These are phyloP conservation scores for Macrophomina phaseolina DNA, from an alignment of 2,329 filamentous ascomycete genomes.

Conservation along the genomic window DNA sequence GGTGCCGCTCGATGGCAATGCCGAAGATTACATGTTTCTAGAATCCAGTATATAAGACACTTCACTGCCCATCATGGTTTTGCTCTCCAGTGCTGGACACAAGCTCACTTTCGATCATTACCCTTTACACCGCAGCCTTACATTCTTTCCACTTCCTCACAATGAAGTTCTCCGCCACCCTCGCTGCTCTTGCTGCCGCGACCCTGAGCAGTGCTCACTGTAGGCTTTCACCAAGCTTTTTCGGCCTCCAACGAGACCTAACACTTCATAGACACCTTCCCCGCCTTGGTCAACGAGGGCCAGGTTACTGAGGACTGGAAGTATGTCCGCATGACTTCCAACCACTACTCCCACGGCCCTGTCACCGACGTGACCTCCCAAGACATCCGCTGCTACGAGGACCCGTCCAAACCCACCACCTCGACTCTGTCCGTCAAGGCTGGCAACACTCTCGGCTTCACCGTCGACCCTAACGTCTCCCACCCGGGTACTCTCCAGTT, in stretches of 20 bases:
- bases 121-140: background rate
- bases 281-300: constrained; percentile 34
- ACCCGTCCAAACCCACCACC: constrained; percentile 29
- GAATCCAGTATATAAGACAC: background rate
- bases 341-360: constrained; percentile 39
- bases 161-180: constrained; percentile 26
- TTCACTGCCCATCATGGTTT: background rate
- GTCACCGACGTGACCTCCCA: constrained; percentile 39
- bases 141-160: constrained; percentile 4
- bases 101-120: constrained; percentile 7
- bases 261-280: constrained; percentile 35
- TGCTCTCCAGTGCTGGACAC: constrained; percentile 22
- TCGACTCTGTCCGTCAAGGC: constrained; percentile 38
- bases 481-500: constrained; percentile 46
- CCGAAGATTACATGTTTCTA: background rate
- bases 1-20: constrained; percentile 2
- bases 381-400: constrained; percentile 44
- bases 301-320: constrained; percentile 38
- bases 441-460: constrained; percentile 42
- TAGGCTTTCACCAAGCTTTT: background rate
- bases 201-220: constrained; percentile 26
- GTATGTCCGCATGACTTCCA: constrained; percentile 41
- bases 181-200: constrained; percentile 20
- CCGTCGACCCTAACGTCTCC: constrained; percentile 38
- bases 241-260: background rate